phyloP scores from a whole-genome alignment of 202 grass and related monocot species.

The Panicum virgatum region DNA sequence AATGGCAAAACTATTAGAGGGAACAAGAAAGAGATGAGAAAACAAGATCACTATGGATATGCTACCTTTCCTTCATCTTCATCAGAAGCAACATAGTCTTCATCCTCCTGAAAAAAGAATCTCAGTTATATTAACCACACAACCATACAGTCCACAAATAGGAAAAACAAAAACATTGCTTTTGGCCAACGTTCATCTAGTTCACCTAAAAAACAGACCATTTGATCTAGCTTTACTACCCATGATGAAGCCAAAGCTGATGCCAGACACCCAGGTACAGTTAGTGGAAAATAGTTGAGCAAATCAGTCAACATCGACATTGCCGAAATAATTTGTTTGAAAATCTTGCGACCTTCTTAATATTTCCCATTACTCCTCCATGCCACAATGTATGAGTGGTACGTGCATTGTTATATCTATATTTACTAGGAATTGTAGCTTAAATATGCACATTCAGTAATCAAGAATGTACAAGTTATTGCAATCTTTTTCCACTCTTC shows the following conservation, averaged over 20 bases:
- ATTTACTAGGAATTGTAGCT: neutral
- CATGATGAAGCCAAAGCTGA: constrained; percentile 17
- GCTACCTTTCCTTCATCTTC: constrained; percentile 87
- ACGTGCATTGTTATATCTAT: neutral
- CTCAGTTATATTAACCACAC: constrained; percentile 26
- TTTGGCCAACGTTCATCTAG: neutral
- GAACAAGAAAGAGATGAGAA: constrained; percentile 11
- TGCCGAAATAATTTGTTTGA: neutral
- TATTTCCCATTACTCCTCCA: neutral
- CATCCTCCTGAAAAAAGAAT: constrained; percentile 70
- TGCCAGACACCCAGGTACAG: neutral
- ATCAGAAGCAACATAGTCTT: constrained; percentile 66
- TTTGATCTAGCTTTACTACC: neutral
- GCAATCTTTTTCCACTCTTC: neutral
- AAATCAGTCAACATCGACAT: neutral
- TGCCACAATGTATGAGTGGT: neutral
- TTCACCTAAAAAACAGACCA: neutral
- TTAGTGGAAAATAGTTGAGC: neutral
- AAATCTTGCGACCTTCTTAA: neutral
- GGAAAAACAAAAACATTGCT: neutral
- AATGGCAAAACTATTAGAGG: neutral
- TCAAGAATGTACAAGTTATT: neutral
- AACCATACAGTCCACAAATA: constrained; percentile 13
- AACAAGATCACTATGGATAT: neutral
- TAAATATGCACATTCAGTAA: neutral